A percentile compares a stretch with the other conserved stretches of the same genome.
These are phyloP conservation scores for Pseudogymnoascus sp. DNA, from an alignment of 2,329 filamentous ascomycete genomes.

Conservation along the genomic window DNA sequence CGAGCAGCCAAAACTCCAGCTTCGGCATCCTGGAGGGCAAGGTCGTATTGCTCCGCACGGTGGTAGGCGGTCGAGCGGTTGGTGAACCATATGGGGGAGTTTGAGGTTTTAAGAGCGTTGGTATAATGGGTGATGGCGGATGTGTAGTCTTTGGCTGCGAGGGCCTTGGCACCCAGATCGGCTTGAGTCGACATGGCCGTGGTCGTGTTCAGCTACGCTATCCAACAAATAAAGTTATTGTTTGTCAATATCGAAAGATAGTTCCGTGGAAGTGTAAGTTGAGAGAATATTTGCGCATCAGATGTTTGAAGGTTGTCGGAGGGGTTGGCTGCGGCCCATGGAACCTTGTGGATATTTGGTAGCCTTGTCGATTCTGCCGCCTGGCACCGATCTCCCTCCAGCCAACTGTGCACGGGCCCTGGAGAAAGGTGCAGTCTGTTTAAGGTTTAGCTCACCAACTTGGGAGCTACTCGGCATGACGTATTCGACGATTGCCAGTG, in stretches of 20 bases:
- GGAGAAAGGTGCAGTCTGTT: background rate
- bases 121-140: constrained; percentile 64
- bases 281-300: background rate
- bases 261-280: background rate
- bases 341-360: constrained; percentile 9
- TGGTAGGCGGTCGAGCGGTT: constrained; percentile 75
- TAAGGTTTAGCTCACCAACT: background rate
- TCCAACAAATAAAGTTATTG: background rate
- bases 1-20: constrained; percentile 54
- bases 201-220: background rate
- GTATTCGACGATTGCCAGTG: background rate
- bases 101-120: constrained; percentile 60
- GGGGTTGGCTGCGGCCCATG: background rate
- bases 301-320: background rate
- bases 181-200: constrained; percentile 42
- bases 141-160: constrained; percentile 55
- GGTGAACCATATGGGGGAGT: constrained; percentile 73
- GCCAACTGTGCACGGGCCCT: too few relatives aligned
- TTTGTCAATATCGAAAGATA: background rate
- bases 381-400: too few relatives aligned
- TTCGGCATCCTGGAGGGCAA: constrained; percentile 65
- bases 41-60: constrained; percentile 51
- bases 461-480: constrained; percentile 3
- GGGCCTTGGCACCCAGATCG: constrained; percentile 50
- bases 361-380: constrained; percentile 3